Conservation (phyloP, 148 eudicot genomes). For the Rhododendron molle region DNA sequence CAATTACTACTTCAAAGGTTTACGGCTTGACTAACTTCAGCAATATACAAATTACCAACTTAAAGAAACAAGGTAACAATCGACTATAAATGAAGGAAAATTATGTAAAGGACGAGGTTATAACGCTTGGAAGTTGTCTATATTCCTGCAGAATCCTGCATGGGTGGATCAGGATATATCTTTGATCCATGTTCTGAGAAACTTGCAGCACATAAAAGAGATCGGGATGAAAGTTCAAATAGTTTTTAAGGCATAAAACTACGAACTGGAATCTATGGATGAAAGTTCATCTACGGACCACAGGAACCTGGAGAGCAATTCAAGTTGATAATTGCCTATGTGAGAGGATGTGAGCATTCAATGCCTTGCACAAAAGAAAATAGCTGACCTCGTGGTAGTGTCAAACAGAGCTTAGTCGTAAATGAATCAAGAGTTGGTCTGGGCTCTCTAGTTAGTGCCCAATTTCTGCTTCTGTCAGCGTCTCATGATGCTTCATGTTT, state of each 20-base stretch:
- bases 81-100: background rate
- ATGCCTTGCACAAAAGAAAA: background rate
- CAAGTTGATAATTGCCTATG: background rate
- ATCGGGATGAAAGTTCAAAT: background rate
- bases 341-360: background rate
- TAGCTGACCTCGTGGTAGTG: background rate
- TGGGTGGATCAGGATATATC: background rate
- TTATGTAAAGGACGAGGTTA: background rate
- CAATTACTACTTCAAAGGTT: background rate
- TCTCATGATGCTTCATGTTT: background rate
- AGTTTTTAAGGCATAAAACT: background rate
- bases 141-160: background rate
- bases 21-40: background rate
- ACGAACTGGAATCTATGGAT: background rate
- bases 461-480: background rate
- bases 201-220: background rate
- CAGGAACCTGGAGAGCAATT: background rate
- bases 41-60: background rate
- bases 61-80: background rate
- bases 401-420: background rate
- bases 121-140: background rate
- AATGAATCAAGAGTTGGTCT: background rate
- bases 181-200: constrained; percentile 3
- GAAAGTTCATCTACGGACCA: background rate
- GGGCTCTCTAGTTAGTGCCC: background rate